Percentiles rank a stretch among this genome's conserved stretches.
phyloP scores from a whole-genome alignment of 2,329 filamentous ascomycete genomes.

The Nothophoma quercina region DNA sequence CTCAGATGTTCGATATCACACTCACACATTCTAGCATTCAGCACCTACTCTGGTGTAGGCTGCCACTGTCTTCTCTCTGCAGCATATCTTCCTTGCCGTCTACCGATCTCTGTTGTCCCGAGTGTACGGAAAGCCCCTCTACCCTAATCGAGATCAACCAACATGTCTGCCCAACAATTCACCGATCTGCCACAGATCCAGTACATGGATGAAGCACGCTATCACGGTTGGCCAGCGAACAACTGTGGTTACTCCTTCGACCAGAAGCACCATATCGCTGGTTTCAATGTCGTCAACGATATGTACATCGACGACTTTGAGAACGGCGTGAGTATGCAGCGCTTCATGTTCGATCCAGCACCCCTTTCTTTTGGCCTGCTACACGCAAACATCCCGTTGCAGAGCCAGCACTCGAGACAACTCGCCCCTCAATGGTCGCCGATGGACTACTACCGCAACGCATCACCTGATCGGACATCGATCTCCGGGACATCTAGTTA shows the following conservation, averaged over 20 bases:
- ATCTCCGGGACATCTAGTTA: slow-evolving; percentile 43
- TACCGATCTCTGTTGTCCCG: slow-evolving; percentile 2
- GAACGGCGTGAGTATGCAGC: slow-evolving; percentile 41
- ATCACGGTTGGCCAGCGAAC: slow-evolving; percentile 15
- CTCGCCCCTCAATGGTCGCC: slow-evolving; percentile 35
- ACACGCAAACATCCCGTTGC: slow-evolving; percentile 35
- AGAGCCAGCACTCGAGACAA: slow-evolving; percentile 24
- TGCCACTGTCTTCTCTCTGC: background rate
- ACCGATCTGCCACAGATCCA: slow-evolving; percentile 43
- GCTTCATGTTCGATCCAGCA: slow-evolving; percentile 42
- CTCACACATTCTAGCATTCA: background rate
- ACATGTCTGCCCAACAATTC: slow-evolving; percentile 36
- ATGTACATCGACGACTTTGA: slow-evolving; percentile 27
- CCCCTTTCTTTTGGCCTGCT: slow-evolving; percentile 38
- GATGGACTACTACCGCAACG: slow-evolving; percentile 31
- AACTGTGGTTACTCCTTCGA: background rate
- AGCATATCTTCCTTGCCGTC: background rate
- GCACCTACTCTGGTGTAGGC: background rate
- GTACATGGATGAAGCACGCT: slow-evolving; percentile 31
- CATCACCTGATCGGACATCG: slow-evolving; percentile 46
- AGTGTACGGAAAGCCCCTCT: slow-evolving; percentile 7
- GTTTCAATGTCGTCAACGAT: slow-evolving; percentile 24
- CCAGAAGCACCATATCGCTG: slow-evolving; percentile 23
- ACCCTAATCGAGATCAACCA: slow-evolving; percentile 1
- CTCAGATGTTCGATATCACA: background rate